A percentile compares a stretch with the other conserved stretches of the same genome.
Evolutionary conservation across 2,329 filamentous ascomycete species (phyloP).

Genomic region (Phialophora macrospora): DNA sequence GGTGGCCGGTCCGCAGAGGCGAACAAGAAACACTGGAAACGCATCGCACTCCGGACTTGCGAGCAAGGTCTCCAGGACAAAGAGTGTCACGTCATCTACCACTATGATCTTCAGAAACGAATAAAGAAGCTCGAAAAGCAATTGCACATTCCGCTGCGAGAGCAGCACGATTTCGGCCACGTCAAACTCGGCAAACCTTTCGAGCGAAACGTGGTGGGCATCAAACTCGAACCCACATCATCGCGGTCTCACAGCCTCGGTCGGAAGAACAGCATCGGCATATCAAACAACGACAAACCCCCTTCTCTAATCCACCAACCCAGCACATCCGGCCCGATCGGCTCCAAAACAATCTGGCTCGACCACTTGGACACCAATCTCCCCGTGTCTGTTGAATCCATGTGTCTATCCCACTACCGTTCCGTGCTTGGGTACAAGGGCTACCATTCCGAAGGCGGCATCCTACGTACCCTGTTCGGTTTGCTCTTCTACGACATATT

Average conservation of each 20-base stretch:
- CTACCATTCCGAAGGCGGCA: conserved; percentile 89
- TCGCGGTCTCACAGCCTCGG: conserved; percentile 34
- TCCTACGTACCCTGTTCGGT: conserved; percentile 86
- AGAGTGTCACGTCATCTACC: conserved; percentile 87
- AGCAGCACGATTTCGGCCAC: conserved; percentile 92
- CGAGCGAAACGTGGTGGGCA: conserved; percentile 76
- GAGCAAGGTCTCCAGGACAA: conserved; percentile 84
- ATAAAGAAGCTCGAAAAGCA: conserved; percentile 87
- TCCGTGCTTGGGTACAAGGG: conserved; percentile 81
- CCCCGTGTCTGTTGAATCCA: conserved; percentile 87
- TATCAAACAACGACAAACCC: conserved; percentile 25
- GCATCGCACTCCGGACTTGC: conserved; percentile 76
- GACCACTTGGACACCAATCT: conserved; percentile 71
- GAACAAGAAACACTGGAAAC: conserved; percentile 83
- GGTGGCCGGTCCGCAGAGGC: conserved; percentile 58
- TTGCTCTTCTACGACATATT: conserved; percentile 93
- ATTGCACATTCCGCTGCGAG: conserved; percentile 78
- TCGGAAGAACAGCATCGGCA: conserved; percentile 31
- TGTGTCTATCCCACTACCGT: conserved; percentile 89
- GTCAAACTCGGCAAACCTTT: conserved; percentile 75
- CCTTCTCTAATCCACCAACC: conserved; percentile 20
- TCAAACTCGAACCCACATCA: conserved; percentile 68
- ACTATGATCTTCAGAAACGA: conserved; percentile 92
- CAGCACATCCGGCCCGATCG: conserved; percentile 39
- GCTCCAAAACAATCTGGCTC: conserved; percentile 81